These are phyloP conservation scores for Nicotiana benthamiana DNA, from an alignment of 257 asterid species.

Conservation along the genomic window DNA sequence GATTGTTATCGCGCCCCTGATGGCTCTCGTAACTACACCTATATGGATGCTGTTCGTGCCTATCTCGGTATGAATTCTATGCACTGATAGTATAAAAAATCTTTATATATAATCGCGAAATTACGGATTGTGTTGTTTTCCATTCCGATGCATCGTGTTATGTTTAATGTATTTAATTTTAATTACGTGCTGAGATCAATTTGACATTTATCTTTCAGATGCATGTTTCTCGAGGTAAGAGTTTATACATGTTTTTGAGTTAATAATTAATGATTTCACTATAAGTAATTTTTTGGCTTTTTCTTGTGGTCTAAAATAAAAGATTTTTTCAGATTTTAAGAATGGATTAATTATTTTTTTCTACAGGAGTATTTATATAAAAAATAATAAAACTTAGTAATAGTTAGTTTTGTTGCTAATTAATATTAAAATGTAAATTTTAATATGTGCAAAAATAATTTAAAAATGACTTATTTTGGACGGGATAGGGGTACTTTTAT, in stretches of 20 bases:
- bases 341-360: too few species aligned
- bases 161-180: not conserved
- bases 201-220: not conserved
- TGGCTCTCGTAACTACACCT: slow-evolving; percentile 43
- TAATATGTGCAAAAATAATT: too few species aligned
- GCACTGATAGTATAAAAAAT: not conserved
- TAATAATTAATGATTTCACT: not conserved
- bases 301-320: too few species aligned
- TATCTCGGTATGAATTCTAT: slow-evolving; percentile 31
- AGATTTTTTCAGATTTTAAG: too few species aligned
- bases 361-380: too few species aligned
- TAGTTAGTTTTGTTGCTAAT: too few species aligned
- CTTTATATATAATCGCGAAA: not conserved
- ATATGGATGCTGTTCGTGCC: slow-evolving; percentile 42
- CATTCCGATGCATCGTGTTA: not conserved
- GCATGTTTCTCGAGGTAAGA: not conserved
- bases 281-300: too few species aligned
- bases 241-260: not conserved
- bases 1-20: slow-evolving; percentile 45
- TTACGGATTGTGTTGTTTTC: not conserved
- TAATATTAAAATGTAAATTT: too few species aligned
- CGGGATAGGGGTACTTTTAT: too few species aligned
- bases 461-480: too few species aligned
- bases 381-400: too few species aligned
- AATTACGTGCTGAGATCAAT: not conserved